These are phyloP conservation scores for Lentinula sp. DNA, from an alignment of 768 basidiomycete genomes.

Conservation along the genomic window DNA sequence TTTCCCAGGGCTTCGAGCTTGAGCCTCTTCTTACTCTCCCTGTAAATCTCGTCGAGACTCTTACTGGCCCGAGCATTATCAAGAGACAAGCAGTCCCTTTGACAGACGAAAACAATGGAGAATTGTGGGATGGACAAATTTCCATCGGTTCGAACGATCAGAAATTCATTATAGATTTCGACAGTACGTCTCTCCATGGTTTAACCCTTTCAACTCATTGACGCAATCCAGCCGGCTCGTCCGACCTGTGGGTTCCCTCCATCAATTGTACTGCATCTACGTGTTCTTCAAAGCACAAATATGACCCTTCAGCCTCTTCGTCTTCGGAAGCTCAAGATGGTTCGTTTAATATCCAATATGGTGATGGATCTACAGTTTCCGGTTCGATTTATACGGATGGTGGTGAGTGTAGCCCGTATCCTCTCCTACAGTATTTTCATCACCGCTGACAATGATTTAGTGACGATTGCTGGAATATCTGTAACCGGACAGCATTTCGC, in stretches of 20 bases:
- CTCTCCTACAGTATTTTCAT: neutral
- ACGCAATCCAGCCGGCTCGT: neutral
- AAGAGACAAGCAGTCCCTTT: slow-evolving; percentile 25
- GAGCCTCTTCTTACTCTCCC: neutral
- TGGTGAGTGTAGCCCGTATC: neutral
- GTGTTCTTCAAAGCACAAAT: neutral
- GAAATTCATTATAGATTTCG: neutral
- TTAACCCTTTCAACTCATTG: neutral
- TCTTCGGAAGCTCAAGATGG: neutral
- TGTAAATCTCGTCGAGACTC: neutral
- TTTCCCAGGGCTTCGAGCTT: neutral
- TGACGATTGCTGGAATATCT: neutral
- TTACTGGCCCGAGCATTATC: neutral
- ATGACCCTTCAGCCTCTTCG: neutral
- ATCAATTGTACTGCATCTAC: neutral
- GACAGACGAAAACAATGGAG: slow-evolving; percentile 27
- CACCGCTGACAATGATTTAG: neutral
- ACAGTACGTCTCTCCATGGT: neutral
- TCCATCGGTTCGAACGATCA: neutral
- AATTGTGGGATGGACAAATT: slow-evolving; percentile 12
- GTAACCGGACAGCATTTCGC: neutral
- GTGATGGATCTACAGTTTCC: neutral
- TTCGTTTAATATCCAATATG: neutral
- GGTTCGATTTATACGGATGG: neutral
- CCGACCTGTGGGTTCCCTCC: slow-evolving; percentile 9